These are phyloP conservation scores for Sanghuangporus sanghuang DNA, from an alignment of 1,284 basidiomycete genomes.

Conservation along the genomic window DNA sequence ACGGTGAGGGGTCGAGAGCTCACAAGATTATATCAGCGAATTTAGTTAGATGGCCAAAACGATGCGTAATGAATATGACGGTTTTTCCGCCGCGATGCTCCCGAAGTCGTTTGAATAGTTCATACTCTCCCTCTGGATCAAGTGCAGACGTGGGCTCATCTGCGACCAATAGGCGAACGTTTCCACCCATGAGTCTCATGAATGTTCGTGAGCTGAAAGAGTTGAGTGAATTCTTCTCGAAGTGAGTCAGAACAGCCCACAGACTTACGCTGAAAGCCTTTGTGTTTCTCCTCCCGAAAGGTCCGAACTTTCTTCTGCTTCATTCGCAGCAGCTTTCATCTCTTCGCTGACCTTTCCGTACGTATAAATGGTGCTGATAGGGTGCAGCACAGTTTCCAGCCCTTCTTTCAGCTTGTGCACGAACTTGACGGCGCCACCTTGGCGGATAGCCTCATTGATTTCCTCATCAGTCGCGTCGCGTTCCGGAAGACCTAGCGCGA, in stretches of 20 bases:
- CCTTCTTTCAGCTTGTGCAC: conserved; percentile 29
- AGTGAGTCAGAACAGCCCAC: neutral
- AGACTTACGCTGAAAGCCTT: conserved; percentile 35
- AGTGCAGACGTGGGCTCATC: conserved; percentile 37
- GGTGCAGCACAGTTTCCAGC: conserved; percentile 31
- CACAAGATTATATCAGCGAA: conserved; percentile 39
- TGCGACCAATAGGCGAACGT: conserved; percentile 31
- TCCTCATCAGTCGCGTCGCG: conserved; percentile 24
- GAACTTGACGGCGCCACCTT: conserved; percentile 33
- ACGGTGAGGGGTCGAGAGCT: conserved; percentile 13
- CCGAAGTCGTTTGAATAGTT: conserved; percentile 30
- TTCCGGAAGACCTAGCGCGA: conserved; percentile 29
- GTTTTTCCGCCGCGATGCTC: conserved; percentile 29
- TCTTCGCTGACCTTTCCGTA: conserved; percentile 26
- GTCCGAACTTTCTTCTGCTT: conserved; percentile 30
- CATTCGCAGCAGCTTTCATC: conserved; percentile 25
- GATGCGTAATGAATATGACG: conserved; percentile 36
- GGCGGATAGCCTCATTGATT: conserved; percentile 31
- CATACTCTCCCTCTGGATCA: conserved; percentile 32
- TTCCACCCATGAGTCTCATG: conserved; percentile 28
- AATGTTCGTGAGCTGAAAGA: conserved; percentile 36
- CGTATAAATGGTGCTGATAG: conserved; percentile 21
- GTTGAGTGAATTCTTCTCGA: neutral
- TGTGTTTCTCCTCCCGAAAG: conserved; percentile 39
- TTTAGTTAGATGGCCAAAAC: conserved; percentile 30